phyloP scores from a whole-genome alignment of 305 asterid species.

The Nicotiana rustica region DNA sequence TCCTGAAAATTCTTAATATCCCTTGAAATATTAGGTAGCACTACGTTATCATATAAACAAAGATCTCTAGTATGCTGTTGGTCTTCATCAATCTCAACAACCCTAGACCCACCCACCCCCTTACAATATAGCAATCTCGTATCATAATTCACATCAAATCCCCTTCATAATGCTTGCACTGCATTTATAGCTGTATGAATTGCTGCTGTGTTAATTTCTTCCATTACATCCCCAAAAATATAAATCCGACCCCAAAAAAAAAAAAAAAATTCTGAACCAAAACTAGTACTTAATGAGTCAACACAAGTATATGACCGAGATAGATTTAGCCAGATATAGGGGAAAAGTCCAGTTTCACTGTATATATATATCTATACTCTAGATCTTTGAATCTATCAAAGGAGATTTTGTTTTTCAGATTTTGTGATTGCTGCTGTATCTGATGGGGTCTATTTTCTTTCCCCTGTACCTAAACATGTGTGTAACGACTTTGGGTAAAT shows the following conservation, averaged over 20 bases:
- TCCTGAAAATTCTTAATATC: slow-evolving; percentile 62
- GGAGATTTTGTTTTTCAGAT: not conserved
- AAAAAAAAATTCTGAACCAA: not conserved
- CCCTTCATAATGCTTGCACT: slow-evolving; percentile 87
- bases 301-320: slow-evolving; percentile 23
- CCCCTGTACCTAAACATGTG: not conserved
- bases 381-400: not conserved
- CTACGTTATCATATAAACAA: slow-evolving; percentile 63
- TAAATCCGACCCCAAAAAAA: not conserved
- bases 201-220: slow-evolving; percentile 79
- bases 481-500: not conserved
- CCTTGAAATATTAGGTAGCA: slow-evolving; percentile 72
- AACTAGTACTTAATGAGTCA: not conserved
- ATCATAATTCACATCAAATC: slow-evolving; percentile 87
- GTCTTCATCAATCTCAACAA: slow-evolving; percentile 73
- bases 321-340: not conserved
- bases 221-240: slow-evolving; percentile 70
- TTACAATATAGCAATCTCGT: slow-evolving; percentile 89
- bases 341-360: not conserved
- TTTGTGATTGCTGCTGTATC: slow-evolving; percentile 21
- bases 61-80: slow-evolving; percentile 63
- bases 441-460: not conserved
- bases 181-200: slow-evolving; percentile 74
- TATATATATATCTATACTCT: not conserved
- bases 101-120: slow-evolving; percentile 75